Base-by-base conservation (phyloP, 306 rosid genomes). In the Pterocarpus santalinus region DNA sequence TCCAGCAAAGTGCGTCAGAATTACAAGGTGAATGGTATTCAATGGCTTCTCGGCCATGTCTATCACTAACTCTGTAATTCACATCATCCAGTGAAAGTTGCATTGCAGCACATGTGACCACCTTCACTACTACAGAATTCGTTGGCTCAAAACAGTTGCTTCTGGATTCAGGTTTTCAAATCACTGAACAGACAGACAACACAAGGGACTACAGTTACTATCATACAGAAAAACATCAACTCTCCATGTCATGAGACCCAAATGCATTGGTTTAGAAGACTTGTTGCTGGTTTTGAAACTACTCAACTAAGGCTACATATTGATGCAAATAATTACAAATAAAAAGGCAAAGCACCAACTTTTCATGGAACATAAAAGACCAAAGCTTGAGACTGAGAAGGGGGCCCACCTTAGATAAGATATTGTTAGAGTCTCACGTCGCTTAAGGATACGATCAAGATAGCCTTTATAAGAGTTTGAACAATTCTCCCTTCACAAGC, bases 1-100 rank as follows among this genome's bases (percentile, higher is more conserved):
- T 73, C 80, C 75, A 35, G 79, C 80, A 73, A 67, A 64, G 75
- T 61, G 58, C 28, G 28, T 78, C 70, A 81, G 73, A 86, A 71
- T 60, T 32, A 34, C 15, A 51, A 53, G 64, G 62, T 28, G 13
- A 14, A 68, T 51, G 35, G 69, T 41, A 44, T 56, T 84, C 53
- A 62, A 47, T 33, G 8, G 52, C 60, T 76, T 53, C 82, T 39
- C 57, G 51, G 78, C 16, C 67, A 62, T 61, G 10, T 62, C 8
- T 49, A 47, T 57, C 32, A n/a, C 47, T 77, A 79, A 46, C 81
- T 58, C 49, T 49, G 28, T 22, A 52, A 47, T 28, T 14, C 52
- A 4, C 43, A 41, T 61, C 65, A 60, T n/a, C 72, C 55, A 73
- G 38, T 63, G 14, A 77, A 78, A 51, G 65, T 69, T 69, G 49